Evolutionary conservation across 2,329 filamentous ascomycete genomes (phyloP).

Genomic region (Apiospora saccharicola): DNA sequence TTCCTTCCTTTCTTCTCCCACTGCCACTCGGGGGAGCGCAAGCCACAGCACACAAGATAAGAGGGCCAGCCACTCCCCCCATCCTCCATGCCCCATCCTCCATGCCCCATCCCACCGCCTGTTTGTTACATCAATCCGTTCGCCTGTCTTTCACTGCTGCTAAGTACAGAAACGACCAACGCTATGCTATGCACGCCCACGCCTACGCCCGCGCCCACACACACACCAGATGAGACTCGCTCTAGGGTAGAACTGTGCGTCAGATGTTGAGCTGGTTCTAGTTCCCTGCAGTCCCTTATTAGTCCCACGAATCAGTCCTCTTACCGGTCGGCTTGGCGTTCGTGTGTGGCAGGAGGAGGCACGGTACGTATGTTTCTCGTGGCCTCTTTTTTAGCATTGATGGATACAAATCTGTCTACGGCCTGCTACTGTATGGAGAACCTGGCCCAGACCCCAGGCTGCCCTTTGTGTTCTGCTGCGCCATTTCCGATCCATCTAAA

Average conservation of each 20-base stretch:
- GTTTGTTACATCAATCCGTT: conserved; percentile 13
- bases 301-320: conserved; percentile 28
- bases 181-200: conserved; percentile 10
- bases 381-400: conserved; percentile 12
- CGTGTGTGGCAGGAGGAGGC: background rate
- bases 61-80: conserved; percentile 2
- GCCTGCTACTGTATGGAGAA: conserved; percentile 8
- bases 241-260: conserved; percentile 25
- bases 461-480: conserved; percentile 14
- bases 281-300: conserved; percentile 24
- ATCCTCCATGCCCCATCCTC: too few relatives aligned
- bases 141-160: background rate
- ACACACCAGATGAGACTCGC: conserved; percentile 26
- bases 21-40: background rate
- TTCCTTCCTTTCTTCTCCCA: conserved; percentile 19
- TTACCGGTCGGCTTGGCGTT: conserved; percentile 27
- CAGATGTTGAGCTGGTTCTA: conserved; percentile 28
- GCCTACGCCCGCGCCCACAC: background rate
- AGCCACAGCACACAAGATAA: conserved; percentile 18
- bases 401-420: conserved; percentile 15
- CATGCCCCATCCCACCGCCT: background rate
- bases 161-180: background rate
- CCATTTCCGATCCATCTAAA: conserved; percentile 18
- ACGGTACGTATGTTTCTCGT: conserved; percentile 2
- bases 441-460: background rate